Evolutionary conservation across 192 early-diverging fungal species (phyloP).

Genomic region (Glomus cerebriforme): DNA sequence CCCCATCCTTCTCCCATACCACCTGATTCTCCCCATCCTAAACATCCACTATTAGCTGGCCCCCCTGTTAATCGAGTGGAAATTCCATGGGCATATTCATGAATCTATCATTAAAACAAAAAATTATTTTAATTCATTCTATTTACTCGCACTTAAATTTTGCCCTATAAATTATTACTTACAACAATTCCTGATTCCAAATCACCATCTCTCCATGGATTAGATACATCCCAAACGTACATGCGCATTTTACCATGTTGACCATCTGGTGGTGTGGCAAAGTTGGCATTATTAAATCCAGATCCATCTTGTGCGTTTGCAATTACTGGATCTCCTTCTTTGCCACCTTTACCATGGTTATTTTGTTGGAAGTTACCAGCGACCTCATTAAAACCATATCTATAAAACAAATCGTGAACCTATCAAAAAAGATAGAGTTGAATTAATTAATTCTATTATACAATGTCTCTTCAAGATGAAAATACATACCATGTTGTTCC

Average conservation of each 20-base stretch:
- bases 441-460: too few relatives aligned
- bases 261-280: conserved; percentile 95
- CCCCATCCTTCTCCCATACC: conserved; percentile 98
- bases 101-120: conserved; percentile 53
- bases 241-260: conserved; percentile 90
- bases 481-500: conserved; percentile 69
- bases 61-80: conserved; percentile 91
- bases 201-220: conserved; percentile 80
- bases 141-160: too few relatives aligned
- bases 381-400: conserved; percentile 89
- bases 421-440: conserved; percentile 12
- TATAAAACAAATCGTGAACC: conserved; percentile 87
- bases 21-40: conserved; percentile 85
- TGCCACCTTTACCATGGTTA: conserved; percentile 81
- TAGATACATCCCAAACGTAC: conserved; percentile 86
- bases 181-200: conserved; percentile 86
- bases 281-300: conserved; percentile 93
- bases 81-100: conserved; percentile 95
- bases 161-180: conserved; percentile 7
- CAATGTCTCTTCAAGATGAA: too few relatives aligned
- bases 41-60: conserved; percentile 84
- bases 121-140: not conserved
- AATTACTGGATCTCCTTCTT: conserved; percentile 81
- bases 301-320: conserved; percentile 92
- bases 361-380: conserved; percentile 94